Base-by-base conservation (phyloP, 345 rosid species). In the Heritiera fomes region DNA sequence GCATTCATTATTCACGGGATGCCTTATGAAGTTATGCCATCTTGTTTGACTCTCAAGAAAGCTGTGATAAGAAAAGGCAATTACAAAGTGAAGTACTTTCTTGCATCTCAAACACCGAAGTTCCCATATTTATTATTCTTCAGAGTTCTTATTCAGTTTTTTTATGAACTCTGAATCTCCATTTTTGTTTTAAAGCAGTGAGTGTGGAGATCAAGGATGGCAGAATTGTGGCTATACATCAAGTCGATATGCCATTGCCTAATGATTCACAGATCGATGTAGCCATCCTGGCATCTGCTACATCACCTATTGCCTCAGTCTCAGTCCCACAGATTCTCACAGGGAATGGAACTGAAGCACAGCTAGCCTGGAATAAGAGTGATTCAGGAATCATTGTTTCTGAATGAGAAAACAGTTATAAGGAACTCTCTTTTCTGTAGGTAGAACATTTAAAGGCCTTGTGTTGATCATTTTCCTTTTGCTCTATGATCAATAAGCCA, bases 181-280 rank as follows among this genome's bases (percentile, higher is more conserved):
- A 8, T 23, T 56, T 56, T 56, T 50, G 73, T 77, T 49, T 68
- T 9, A 43, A 75, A 67, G 8, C 76, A 85, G 87, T 85, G 79
- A 75, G 67, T 59, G 63, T 80, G 13, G 82, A 77, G 49, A 76
- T 80, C 66, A 61, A 77, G 55, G 80, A 81, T n/a, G 84, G 87
- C 71, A 81, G 66, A 75, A 76, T 83, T 47, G 78, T 74, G 64
- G 82, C 82, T 0, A 60, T 81, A 43, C 81, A 83, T 67, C 78
- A 30, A 1, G 69, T 78, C 5, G 82, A 80, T 70, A 85, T 78
- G 52, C 38, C 79, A 15, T 69, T 75, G 38, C 69, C 77, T 52
- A 83, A 77, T 72, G 68, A 83, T 61, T 61, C 81, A 81, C 84
- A 77, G 53, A 70, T 85, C 43, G 82, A 83, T 17, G 56, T 85